A percentile compares a stretch with the other conserved stretches of the same genome.
Evolutionary conservation across 805 yeast genomes (phyloP).

Genomic region (Wickerhamia fluorescens): DNA sequence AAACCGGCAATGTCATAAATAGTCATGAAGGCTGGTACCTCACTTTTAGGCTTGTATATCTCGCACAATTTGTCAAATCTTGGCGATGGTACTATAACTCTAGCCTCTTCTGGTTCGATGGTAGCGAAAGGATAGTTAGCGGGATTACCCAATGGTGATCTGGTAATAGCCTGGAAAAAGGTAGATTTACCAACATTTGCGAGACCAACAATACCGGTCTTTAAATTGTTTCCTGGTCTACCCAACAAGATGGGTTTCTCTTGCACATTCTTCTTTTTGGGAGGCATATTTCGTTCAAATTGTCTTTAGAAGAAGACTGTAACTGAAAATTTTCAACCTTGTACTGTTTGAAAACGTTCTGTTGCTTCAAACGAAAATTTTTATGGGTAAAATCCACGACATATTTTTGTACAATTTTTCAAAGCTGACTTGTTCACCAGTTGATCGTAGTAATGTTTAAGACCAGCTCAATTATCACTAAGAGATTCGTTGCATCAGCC

Average conservation of each 20-base stretch:
- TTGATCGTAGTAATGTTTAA: no score
- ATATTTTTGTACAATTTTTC: no score
- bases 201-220: conserved; percentile 84
- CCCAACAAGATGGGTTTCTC: conserved; percentile 75
- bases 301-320: no score
- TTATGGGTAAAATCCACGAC: no score
- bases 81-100: conserved; percentile 88
- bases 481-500: no score
- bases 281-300: conserved; percentile 53
- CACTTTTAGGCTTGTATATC: conserved; percentile 74
- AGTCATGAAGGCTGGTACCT: conserved; percentile 88
- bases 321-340: neutral
- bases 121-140: conserved; percentile 99
- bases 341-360: no score
- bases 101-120: conserved; percentile 96
- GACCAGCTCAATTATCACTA: no score
- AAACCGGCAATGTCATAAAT: conserved; percentile 97
- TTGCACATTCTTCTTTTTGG: conserved; percentile 57
- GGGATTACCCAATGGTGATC: conserved; percentile 89
- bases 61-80: conserved; percentile 73
- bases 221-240: conserved; percentile 53
- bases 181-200: conserved; percentile 97
- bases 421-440: no score
- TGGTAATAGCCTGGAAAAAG: conserved; percentile 93
- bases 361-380: no score